Evolutionary conservation across 495 filamentous ascomycete species (phyloP).

Genomic region (Penicillium paradoxum): DNA sequence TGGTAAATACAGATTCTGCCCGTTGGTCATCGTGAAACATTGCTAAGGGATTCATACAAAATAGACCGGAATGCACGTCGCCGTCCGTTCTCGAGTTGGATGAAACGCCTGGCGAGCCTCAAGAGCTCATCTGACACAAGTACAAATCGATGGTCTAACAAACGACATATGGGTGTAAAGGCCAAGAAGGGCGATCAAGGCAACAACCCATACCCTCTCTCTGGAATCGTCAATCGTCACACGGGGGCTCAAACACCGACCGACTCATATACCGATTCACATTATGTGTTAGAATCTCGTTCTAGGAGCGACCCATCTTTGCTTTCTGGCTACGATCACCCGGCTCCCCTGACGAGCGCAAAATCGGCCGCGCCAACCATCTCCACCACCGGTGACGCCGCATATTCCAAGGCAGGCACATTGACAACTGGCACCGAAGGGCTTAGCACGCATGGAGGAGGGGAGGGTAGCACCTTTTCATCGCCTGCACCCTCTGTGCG

Average conservation of each 20-base stretch:
- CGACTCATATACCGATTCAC: conserved; percentile 34
- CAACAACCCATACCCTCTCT: conserved; percentile 83
- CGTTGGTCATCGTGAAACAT: conserved; percentile 1
- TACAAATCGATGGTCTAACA: conserved; percentile 46
- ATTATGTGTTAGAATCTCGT: conserved; percentile 24
- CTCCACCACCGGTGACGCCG: conserved; percentile 75
- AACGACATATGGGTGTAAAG: conserved; percentile 44
- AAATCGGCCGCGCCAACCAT: conserved; percentile 73
- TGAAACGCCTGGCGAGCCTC: conserved; percentile 88
- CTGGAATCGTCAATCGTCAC: conserved; percentile 41
- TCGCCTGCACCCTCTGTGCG: conserved; percentile 88
- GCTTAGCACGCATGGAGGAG: conserved; percentile 62
- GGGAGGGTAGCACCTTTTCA: conserved; percentile 81
- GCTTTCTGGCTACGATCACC: conserved; percentile 54
- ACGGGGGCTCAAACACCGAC: conserved; percentile 55
- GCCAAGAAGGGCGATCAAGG: conserved; percentile 59
- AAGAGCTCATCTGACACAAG: conserved; percentile 56
- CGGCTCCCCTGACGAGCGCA: conserved; percentile 54
- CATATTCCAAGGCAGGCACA: conserved; percentile 75
- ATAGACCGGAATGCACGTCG: conserved; percentile 66
- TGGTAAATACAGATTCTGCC: conserved; percentile 45
- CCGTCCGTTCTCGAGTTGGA: conserved; percentile 84
- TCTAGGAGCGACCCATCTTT: conserved; percentile 51
- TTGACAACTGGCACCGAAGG: conserved; percentile 59
- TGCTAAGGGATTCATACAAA: conserved; percentile 18